Evolutionary conservation across 805 yeast genomes (phyloP).

Genomic region (Cyberlindnera mycetangii): DNA sequence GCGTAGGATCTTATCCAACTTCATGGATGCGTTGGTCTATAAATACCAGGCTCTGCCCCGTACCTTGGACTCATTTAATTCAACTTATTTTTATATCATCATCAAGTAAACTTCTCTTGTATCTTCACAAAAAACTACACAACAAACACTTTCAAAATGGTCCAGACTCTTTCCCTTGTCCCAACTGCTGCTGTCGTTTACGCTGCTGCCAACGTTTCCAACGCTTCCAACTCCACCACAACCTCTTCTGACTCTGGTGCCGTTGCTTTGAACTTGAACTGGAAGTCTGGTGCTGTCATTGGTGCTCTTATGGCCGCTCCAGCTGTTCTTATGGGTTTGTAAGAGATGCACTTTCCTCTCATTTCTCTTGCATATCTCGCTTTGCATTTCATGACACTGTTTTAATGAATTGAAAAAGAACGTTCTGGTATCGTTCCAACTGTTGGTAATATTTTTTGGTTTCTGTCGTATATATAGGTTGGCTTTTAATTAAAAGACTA

Average conservation of each 20-base stretch:
- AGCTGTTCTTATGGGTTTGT: constrained; percentile 27
- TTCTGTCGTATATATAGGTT: constrained; percentile 1
- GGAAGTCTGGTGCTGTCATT: constrained; percentile 40
- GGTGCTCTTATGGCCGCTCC: constrained; percentile 39
- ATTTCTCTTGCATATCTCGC: neutral
- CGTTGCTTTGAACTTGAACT: constrained; percentile 33
- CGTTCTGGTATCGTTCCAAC: constrained; percentile 1
- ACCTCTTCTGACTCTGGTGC: constrained; percentile 30
- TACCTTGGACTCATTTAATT: too few species aligned
- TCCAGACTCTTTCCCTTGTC: constrained; percentile 26
- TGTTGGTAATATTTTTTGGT: constrained; percentile 3
- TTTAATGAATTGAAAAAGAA: constrained; percentile 2
- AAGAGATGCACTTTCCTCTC: neutral
- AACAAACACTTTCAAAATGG: constrained; percentile 16
- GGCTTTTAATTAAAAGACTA: neutral
- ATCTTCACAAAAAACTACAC: constrained; percentile 2
- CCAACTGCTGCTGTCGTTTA: constrained; percentile 29
- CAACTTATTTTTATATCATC: neutral
- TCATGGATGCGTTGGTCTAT: neutral
- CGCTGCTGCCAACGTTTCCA: constrained; percentile 20
- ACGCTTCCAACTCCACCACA: constrained; percentile 12
- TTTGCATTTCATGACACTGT: constrained; percentile 1
- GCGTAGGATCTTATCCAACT: neutral
- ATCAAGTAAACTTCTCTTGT: neutral
- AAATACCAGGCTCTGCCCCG: neutral